phyloP scores from a whole-genome alignment of 2,329 filamentous ascomycete genomes.

The Paecilomyces sp. region DNA sequence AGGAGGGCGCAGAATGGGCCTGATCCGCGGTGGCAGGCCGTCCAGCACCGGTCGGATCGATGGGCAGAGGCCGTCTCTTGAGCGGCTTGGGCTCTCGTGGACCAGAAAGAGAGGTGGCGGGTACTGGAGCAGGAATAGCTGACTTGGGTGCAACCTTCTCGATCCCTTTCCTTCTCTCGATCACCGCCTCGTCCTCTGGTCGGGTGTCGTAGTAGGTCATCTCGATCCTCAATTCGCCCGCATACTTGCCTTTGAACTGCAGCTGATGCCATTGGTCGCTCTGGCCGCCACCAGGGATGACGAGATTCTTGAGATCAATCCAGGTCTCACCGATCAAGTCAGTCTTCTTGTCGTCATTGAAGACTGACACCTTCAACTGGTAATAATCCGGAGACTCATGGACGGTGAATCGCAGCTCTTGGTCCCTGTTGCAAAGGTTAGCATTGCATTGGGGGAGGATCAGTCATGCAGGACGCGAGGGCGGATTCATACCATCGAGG shows the following conservation, averaged over 20 bases:
- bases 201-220: conserved; percentile 92
- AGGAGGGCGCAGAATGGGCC: conserved; percentile 24
- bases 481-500: conserved; percentile 71
- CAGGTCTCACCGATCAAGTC: conserved; percentile 93
- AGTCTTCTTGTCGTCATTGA: conserved; percentile 97
- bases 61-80: conserved; percentile 77
- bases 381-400: conserved; percentile 96
- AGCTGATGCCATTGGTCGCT: conserved; percentile 87
- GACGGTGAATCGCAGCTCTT: conserved; percentile 91
- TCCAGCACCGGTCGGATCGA: conserved; percentile 59
- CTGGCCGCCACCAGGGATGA: conserved; percentile 83
- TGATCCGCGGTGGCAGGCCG: conserved; percentile 39
- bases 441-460: conserved; percentile 4
- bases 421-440: conserved; percentile 62
- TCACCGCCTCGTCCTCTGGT: conserved; percentile 66
- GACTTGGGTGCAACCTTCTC: conserved; percentile 28
- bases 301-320: conserved; percentile 73
- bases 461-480: not conserved
- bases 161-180: conserved; percentile 46
- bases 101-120: conserved; percentile 26
- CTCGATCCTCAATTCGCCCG: conserved; percentile 88
- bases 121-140: conserved; percentile 6
- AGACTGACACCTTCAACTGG: conserved; percentile 88
- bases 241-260: conserved; percentile 87
- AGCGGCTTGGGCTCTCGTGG: conserved; percentile 56